Percentiles rank a stretch among this genome's conserved stretches.
phyloP scores from a whole-genome alignment of 2,329 filamentous ascomycete species.

The Amauroascus verrucosus region DNA sequence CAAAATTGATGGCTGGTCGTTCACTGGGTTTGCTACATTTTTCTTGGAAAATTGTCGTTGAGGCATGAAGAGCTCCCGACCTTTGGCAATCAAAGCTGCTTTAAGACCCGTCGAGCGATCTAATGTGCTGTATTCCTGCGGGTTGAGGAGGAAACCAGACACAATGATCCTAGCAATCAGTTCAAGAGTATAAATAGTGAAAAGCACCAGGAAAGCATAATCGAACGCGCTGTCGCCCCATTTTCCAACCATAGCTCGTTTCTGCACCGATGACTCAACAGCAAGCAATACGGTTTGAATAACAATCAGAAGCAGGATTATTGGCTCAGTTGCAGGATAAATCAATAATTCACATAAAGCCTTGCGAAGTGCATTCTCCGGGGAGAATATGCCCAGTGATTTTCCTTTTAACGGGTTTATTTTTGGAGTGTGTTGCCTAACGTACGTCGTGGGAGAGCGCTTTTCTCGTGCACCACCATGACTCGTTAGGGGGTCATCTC shows the following conservation, averaged over 20 bases:
- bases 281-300: slow-evolving; percentile 80
- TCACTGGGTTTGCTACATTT: slow-evolving; percentile 35
- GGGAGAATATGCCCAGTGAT: slow-evolving; percentile 72
- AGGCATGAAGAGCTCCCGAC: slow-evolving; percentile 68
- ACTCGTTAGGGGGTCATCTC: slow-evolving; percentile 24
- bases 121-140: slow-evolving; percentile 82
- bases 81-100: slow-evolving; percentile 64
- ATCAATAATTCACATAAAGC: slow-evolving; percentile 74
- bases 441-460: slow-evolving; percentile 20
- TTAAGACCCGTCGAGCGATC: slow-evolving; percentile 66
- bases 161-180: slow-evolving; percentile 75
- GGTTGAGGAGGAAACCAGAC: slow-evolving; percentile 85
- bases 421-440: slow-evolving; percentile 29
- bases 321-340: slow-evolving; percentile 73
- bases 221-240: slow-evolving; percentile 63
- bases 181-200: slow-evolving; percentile 82
- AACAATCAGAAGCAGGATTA: slow-evolving; percentile 78
- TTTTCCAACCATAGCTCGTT: slow-evolving; percentile 44
- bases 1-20: slow-evolving; percentile 48
- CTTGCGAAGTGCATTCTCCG: slow-evolving; percentile 63
- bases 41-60: slow-evolving; percentile 60
- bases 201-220: slow-evolving; percentile 70
- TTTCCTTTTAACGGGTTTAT: slow-evolving; percentile 77
- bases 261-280: slow-evolving; percentile 68
- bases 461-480: slow-evolving; percentile 31